Base-by-base conservation (phyloP, 1,139 yeast genomes). In the Saccharomyces hybrid region DNA sequence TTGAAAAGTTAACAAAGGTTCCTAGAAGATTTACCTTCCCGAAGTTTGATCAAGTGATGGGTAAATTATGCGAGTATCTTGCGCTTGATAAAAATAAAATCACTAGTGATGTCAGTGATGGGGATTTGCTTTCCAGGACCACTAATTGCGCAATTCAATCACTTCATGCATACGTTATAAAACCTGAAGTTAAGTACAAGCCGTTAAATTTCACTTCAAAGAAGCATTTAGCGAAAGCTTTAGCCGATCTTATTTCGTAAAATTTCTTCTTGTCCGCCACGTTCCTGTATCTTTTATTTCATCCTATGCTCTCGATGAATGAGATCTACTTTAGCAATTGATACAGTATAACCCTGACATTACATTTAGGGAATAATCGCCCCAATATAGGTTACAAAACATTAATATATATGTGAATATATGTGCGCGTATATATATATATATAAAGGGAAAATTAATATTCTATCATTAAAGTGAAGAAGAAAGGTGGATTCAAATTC, bases 1-100 rank as follows among this genome's bases (percentile, higher is more conserved):
- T 90, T 42, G 97, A 90, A 64, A 74, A 76, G 52, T 69, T 70
- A 5, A 88, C 96, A 0, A 78, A 79, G 56, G 97, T 90, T 1
- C 91, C 93, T 0, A 76, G 82, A 54, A 82, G 81, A 61, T 90
- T 84, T 70, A 76, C 88, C 50, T 90, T 87, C 65, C 97, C 97
- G 0, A 78, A 79, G 69, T 88, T 89, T 65, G 79, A 83, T 57
- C 79, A 76, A 57, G 84, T 87, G 3, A 70, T 88, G 67, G 66
- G 65, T 31, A 59, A 59, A 52, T 60, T 64, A 13, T 57, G 60
- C 31, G 68, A 64, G 52, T 63, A 61, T 62, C 49, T 61, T n/a
- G 50, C 62, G 14, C 25, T 48, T 28, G 14, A 38, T 23, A 25
- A 28, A 20, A 31, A 16, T 30, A 41, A n/a, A 13, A 7, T 7